phyloP scores from a whole-genome alignment of 305 asterid species.

The Salvia sclarea region DNA sequence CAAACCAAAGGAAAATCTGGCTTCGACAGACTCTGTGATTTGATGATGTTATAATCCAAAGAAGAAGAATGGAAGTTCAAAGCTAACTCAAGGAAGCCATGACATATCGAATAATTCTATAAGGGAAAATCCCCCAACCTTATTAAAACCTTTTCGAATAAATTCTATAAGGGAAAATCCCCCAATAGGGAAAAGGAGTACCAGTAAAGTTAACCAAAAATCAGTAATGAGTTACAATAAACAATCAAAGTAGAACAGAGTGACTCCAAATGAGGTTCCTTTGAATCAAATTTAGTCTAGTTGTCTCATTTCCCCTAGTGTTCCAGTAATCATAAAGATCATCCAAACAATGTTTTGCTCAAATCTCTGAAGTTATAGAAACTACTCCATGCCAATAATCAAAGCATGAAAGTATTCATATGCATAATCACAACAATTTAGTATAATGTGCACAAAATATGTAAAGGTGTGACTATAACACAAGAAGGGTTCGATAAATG shows the following conservation, averaged over 20 bases:
- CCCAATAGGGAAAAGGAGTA: too few species aligned
- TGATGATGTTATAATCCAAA: neutral
- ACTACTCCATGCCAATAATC: constrained; percentile 1
- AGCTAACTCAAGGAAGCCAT: too few species aligned
- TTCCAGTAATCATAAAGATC: neutral
- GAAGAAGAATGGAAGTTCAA: too few species aligned
- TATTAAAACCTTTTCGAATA: too few species aligned
- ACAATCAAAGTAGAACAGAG: too few species aligned
- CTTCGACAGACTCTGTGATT: neutral
- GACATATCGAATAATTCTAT: too few species aligned
- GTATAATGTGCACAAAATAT: constrained; percentile 6
- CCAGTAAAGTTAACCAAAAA: too few species aligned
- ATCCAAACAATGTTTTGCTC: neutral
- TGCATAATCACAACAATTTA: neutral
- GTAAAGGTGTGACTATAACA: constrained; percentile 7
- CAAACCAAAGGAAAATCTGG: neutral
- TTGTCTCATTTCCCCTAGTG: neutral
- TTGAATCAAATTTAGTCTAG: neutral
- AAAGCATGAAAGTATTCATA: neutral
- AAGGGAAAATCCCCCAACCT: too few species aligned
- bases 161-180: too few species aligned
- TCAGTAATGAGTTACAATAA: too few species aligned
- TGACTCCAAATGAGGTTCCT: neutral
- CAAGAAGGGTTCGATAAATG: constrained; percentile 16
- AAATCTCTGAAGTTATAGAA: constrained; percentile 12